A percentile compares a stretch with the other conserved stretches of the same genome.
These are phyloP conservation scores for Beta lomatogona DNA, from an alignment of 179 eudicot genomes.

Conservation along the genomic window DNA sequence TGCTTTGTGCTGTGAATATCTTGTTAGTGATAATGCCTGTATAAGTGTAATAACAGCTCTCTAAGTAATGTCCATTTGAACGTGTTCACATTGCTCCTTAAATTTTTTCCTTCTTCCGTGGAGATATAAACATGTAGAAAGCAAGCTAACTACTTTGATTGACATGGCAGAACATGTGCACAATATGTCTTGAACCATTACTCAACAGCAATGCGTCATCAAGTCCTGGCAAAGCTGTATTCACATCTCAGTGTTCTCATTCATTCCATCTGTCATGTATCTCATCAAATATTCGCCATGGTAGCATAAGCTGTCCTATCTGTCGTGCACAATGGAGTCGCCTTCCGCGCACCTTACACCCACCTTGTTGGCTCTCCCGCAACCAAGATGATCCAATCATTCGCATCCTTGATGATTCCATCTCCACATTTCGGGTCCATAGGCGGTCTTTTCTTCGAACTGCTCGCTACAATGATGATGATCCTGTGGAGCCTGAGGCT, in stretches of 20 bases:
- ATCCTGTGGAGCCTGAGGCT: conserved; percentile 69
- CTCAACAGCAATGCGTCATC: conserved; percentile 43
- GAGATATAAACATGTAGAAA: background rate
- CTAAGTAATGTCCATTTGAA: no score
- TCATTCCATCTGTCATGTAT: conserved; percentile 85
- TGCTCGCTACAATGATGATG: conserved; percentile 83
- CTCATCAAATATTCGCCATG: conserved; percentile 84
- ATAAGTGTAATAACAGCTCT: no score
- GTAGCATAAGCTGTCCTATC: conserved; percentile 79
- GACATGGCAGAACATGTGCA: conserved; percentile 62
- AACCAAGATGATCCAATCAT: conserved; percentile 68
- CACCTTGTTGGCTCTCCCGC: conserved; percentile 50
- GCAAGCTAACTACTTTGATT: conserved; percentile 6
- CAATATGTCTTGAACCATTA: conserved; percentile 80
- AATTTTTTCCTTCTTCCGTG: no score
- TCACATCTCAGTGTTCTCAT: conserved; percentile 88
- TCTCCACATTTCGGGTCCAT: conserved; percentile 70
- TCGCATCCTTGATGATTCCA: conserved; percentile 80
- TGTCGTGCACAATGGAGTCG: conserved; percentile 94
- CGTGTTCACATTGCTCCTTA: no score
- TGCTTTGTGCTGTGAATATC: background rate
- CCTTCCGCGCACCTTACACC: conserved; percentile 62
- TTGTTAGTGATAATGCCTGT: background rate
- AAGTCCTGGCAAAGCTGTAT: conserved; percentile 78
- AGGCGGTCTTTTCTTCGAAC: conserved; percentile 74